A percentile compares a stretch with the other conserved stretches of the same genome.
phyloP scores from a whole-genome alignment of 179 eudicot species.

The Silene noctiflora region DNA sequence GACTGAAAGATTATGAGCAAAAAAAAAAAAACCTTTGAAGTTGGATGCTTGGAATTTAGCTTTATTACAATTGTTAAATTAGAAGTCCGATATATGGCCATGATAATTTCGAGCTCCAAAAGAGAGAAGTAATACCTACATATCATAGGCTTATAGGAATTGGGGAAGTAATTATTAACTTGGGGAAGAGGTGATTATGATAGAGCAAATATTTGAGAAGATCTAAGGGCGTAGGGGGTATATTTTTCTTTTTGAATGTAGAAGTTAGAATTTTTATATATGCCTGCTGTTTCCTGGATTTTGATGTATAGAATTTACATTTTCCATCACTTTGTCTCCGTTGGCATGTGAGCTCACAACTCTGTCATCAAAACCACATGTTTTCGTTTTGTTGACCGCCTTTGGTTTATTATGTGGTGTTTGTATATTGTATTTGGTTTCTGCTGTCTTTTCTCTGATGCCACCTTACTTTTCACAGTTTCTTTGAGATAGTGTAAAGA shows the following conservation, averaged over 20 bases:
- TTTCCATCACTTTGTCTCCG: background rate
- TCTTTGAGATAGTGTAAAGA: background rate
- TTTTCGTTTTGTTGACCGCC: background rate
- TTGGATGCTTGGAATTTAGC: background rate
- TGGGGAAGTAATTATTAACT: no score
- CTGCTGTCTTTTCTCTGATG: background rate
- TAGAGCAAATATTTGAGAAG: background rate
- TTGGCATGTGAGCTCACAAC: background rate
- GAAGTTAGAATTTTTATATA: no score
- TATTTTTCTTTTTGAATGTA: no score
- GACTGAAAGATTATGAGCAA: background rate
- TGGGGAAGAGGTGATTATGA: no score
- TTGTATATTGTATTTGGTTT: background rate
- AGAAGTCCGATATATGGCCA: background rate
- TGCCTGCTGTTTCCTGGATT: background rate
- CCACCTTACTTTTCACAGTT: background rate
- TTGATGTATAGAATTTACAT: background rate
- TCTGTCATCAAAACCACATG: background rate
- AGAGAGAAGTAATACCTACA: conserved; percentile 1
- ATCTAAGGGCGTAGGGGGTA: no score
- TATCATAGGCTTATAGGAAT: no score
- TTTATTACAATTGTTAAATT: no score
- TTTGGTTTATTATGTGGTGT: background rate
- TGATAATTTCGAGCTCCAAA: background rate
- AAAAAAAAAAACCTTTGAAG: background rate